phyloP scores from a whole-genome alignment of 2,329 filamentous ascomycete species.

The Fusarium albosuccineum region DNA sequence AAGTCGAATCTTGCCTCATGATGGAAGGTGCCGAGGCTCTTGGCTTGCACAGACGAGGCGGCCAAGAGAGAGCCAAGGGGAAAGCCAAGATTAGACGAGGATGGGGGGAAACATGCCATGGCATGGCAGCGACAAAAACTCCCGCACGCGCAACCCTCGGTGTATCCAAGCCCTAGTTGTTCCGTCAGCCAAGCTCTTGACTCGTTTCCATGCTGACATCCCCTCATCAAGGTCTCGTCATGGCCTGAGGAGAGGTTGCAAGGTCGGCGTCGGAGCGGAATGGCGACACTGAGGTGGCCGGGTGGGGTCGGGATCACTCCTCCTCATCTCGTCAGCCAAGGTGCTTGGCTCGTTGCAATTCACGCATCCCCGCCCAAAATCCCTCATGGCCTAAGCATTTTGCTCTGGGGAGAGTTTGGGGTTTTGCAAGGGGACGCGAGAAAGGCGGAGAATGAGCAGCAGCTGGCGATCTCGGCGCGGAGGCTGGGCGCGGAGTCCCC shows the following conservation, averaged over 20 bases:
- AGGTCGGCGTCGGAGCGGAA: neutral
- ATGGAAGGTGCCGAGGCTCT: conserved; percentile 29
- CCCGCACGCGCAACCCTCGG: conserved; percentile 3
- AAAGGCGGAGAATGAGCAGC: too few species aligned
- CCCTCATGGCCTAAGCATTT: neutral
- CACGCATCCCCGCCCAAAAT: neutral
- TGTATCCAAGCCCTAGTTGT: neutral
- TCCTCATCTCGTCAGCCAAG: conserved; percentile 3
- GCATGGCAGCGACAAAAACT: neutral
- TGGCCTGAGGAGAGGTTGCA: neutral
- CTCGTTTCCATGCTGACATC: neutral
- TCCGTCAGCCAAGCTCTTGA: too few species aligned
- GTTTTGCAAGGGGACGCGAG: neutral
- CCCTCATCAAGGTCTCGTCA: neutral
- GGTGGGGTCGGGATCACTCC: neutral
- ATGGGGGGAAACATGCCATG: neutral
- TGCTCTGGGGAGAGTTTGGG: neutral
- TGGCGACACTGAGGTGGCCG: neutral
- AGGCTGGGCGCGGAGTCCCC: too few species aligned
- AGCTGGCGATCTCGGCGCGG: too few species aligned
- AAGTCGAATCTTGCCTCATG: conserved; percentile 13
- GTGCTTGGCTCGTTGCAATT: neutral
- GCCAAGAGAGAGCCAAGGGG: conserved; percentile 25
- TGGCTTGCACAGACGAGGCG: conserved; percentile 10
- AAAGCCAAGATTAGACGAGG: conserved; percentile 5